Base-by-base conservation (phyloP, 1,284 basidiomycete species). In the Trametes versicolor region DNA sequence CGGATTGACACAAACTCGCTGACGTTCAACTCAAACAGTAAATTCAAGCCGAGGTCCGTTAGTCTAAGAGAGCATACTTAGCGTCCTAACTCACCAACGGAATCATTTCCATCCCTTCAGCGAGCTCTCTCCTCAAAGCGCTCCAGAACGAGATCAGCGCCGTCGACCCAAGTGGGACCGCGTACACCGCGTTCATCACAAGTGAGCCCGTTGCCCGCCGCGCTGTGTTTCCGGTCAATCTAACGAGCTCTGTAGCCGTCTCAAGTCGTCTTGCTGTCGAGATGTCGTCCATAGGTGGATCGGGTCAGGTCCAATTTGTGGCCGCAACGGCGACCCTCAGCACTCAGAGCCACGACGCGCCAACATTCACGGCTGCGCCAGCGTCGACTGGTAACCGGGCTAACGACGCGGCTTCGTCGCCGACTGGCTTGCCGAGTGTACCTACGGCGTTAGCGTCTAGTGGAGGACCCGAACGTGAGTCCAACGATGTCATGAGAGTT, bases 181-280 rank as follows among this genome's bases (percentile, higher is more conserved):
- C 47, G 3, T 48, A 25, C 47, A 48, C 47, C 47, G 47, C 47
- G 47, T 48, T 25, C 25, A 48, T 48, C 47, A 48, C 47, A 9
- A 48, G 47, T 48, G 17, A 25, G 47, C 47, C 47, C 47, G 12
- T 27, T 19, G 4, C 8, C 41, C 6, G 23, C 23, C 21, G 52
- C 23, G 9, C 21, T 17, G 12, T 5, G 19, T n/a, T 4, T 25
- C 21, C 15, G 1, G 8, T 21, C 21, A 12, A 2, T 25, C 51
- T 36, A 19, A 37, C 34, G 19, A 10, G 6, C 1, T 10, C 13
- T 23, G 32, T 36, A 53, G 52, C 52, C 23, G 25, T 53, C 37
- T 17, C 10, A 23, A 9, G 34, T 19, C 36, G 37, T 12, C 52
- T 32, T 37, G 52, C 37, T 6, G 52, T 53, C 21, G 52, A 53